Conservation (phyloP, 1,284 basidiomycete species). For the Microstroma glucosiphilum region DNA sequence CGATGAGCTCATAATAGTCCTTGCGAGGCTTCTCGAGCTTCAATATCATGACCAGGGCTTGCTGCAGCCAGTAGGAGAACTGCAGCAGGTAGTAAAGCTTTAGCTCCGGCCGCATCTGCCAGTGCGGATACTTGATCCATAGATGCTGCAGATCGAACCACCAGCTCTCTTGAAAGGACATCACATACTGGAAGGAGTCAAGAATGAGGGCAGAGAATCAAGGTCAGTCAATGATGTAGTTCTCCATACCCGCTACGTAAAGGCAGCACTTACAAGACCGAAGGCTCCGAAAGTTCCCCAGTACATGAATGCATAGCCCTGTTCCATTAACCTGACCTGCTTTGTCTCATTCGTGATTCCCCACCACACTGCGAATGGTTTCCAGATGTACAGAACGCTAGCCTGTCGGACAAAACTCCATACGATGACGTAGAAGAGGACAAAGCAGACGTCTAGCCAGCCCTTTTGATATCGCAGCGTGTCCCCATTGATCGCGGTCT, state of each 20-base stretch:
- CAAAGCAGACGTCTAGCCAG: conserved; percentile 13
- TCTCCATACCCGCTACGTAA: too few relatives aligned
- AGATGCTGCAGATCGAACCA: conserved; percentile 62
- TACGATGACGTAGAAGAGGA: conserved; percentile 56
- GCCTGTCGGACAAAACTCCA: conserved; percentile 84
- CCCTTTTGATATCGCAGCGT: conserved; percentile 39
- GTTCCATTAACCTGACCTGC: conserved; percentile 42
- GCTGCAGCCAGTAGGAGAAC: conserved; percentile 85
- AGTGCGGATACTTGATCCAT: conserved; percentile 48
- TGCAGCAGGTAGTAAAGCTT: conserved; percentile 82
- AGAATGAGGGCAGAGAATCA: conserved; percentile 3
- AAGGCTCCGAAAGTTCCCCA: conserved; percentile 21
- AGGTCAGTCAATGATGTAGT: too few relatives aligned
- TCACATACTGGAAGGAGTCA: conserved; percentile 61
- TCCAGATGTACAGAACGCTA: conserved; percentile 65
- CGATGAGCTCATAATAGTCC: conserved; percentile 79
- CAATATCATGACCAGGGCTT: conserved; percentile 77
- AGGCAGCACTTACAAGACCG: background rate
- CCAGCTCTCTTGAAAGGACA: conserved; percentile 77
- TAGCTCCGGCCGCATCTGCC: conserved; percentile 73
- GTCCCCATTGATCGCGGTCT: conserved; percentile 15
- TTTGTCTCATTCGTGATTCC: conserved; percentile 44
- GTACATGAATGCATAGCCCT: conserved; percentile 46
- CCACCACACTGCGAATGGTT: conserved; percentile 60
- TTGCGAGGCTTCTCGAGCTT: conserved; percentile 87